Percentiles rank a stretch among this genome's conserved stretches.
phyloP scores from a whole-genome alignment of 768 basidiomycete species.

The Agaricus blazei region DNA sequence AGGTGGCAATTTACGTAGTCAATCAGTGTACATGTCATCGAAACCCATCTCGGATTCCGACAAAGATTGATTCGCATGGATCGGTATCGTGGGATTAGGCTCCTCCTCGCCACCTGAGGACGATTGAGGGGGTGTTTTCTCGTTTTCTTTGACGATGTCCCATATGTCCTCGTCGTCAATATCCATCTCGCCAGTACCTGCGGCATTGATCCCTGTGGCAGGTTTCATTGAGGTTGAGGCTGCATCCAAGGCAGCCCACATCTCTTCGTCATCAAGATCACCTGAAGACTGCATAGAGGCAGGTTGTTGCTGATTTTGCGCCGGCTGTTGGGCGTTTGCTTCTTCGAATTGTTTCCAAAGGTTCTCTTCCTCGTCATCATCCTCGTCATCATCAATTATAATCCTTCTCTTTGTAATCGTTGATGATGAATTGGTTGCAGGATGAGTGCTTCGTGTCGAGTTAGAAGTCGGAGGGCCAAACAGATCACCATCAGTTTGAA shows the following conservation, averaged over 20 bases:
- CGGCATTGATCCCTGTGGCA: constrained; percentile 12
- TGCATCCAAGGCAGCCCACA: constrained; percentile 15
- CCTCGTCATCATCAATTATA: constrained; percentile 22
- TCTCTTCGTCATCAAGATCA: constrained; percentile 23
- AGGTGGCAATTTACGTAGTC: constrained; percentile 6
- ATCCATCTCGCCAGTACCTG: constrained; percentile 22
- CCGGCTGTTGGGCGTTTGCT: constrained; percentile 23
- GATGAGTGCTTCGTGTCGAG: constrained; percentile 7
- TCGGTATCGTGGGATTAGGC: not conserved
- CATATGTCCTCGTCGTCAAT: constrained; percentile 64
- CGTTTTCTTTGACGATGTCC: constrained; percentile 58
- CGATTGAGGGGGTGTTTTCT: constrained; percentile 22
- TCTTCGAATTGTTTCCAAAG: constrained; percentile 68
- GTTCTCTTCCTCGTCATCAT: constrained; percentile 50
- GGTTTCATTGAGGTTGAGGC: constrained; percentile 19
- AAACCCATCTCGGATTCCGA: constrained; percentile 34
- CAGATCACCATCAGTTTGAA: constrained; percentile 14
- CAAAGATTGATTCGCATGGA: constrained; percentile 24
- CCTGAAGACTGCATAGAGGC: constrained; percentile 16
- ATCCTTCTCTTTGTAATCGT: not conserved
- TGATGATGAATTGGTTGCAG: not conserved
- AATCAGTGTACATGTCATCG: constrained; percentile 61
- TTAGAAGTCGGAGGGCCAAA: constrained; percentile 6
- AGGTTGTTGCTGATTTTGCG: constrained; percentile 12
- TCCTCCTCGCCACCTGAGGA: constrained; percentile 7